Conservation (phyloP, 495 filamentous ascomycete genomes). For the Neurospora sp. region DNA sequence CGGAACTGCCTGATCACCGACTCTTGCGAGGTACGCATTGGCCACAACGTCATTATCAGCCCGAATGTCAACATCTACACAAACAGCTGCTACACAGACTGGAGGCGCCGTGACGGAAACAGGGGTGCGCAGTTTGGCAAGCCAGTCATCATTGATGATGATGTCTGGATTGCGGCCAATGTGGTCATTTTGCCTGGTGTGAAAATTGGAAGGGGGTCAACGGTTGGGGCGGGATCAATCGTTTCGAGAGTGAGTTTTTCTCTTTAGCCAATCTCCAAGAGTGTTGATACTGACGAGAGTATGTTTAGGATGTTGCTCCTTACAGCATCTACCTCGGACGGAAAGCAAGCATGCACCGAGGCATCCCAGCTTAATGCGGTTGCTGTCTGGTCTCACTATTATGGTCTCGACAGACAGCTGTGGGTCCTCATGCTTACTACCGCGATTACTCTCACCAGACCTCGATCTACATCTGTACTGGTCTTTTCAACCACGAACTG, state of each 20-base stretch:
- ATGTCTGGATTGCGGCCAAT: constrained; percentile 62
- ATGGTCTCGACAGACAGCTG: not conserved
- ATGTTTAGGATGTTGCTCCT: constrained; percentile 20
- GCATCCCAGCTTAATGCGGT: constrained; percentile 6
- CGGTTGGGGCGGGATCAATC: constrained; percentile 76
- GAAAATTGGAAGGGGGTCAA: constrained; percentile 66
- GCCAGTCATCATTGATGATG: constrained; percentile 71
- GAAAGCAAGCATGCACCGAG: constrained; percentile 20
- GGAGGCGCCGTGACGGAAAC: constrained; percentile 63
- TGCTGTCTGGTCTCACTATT: not conserved
- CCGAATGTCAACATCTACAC: constrained; percentile 83
- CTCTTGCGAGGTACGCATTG: constrained; percentile 60
- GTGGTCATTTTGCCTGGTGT: constrained; percentile 79
- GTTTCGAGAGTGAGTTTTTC: constrained; percentile 65
- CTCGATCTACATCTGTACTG: not conserved
- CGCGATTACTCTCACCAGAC: not conserved
- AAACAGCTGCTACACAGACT: constrained; percentile 65
- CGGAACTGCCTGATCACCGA: constrained; percentile 84
- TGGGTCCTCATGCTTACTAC: not conserved
- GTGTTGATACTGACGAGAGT: not conserved
- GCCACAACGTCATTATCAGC: constrained; percentile 70
- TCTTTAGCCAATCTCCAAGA: not conserved
- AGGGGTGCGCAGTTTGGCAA: constrained; percentile 62
- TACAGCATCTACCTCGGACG: constrained; percentile 23
- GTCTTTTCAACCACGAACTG: not conserved